Conservation (phyloP, 768 basidiomycete genomes). For the Podaxis sp. region DNA sequence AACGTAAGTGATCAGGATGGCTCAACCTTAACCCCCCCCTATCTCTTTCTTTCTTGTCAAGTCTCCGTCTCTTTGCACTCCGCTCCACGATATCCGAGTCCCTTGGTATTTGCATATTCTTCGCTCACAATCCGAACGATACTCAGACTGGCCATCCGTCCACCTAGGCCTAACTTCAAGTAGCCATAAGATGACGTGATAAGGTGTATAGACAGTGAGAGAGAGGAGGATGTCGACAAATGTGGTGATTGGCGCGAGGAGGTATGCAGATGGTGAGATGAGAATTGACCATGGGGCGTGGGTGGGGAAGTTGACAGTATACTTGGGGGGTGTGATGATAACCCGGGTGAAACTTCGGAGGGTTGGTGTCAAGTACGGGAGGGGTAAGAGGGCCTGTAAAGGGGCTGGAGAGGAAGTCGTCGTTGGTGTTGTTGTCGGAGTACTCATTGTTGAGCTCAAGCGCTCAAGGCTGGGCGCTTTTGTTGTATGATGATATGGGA, state of each 20-base stretch:
- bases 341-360: not conserved
- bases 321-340: constrained; percentile 12
- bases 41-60: not conserved
- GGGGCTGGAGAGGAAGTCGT: not conserved
- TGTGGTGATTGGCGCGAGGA: constrained; percentile 49
- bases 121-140: constrained; percentile 1
- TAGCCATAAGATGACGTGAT: constrained; percentile 34
- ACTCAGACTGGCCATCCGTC: constrained; percentile 20
- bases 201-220: constrained; percentile 46
- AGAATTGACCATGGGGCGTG: constrained; percentile 25
- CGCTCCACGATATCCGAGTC: not conserved
- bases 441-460: constrained; percentile 1
- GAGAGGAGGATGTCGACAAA: constrained; percentile 40
- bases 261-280: constrained; percentile 33
- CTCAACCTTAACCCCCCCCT: constrained; percentile 11
- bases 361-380: not conserved
- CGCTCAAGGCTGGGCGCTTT: not conserved
- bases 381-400: not conserved
- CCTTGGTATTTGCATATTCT: not conserved
- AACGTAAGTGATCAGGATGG: not conserved
- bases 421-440: constrained; percentile 1
- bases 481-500: not conserved
- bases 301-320: constrained; percentile 17
- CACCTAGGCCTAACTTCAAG: constrained; percentile 46
- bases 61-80: constrained; percentile 12